Conservation (phyloP, 805 yeast genomes). For the Geotrichum ghanense region DNA sequence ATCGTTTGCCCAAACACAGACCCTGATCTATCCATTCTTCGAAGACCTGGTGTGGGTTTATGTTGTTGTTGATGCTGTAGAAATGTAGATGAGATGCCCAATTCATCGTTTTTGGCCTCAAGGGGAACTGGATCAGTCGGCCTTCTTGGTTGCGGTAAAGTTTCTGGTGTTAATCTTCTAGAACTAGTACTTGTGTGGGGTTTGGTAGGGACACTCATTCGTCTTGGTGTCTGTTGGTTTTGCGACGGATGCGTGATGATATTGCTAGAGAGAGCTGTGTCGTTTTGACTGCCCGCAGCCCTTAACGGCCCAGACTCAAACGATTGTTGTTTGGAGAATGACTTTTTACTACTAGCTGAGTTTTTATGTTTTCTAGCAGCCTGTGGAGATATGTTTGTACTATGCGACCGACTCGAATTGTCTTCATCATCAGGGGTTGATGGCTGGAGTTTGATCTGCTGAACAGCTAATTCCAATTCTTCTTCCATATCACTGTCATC, state of each 20-base stretch:
- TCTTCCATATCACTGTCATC: slow-evolving; percentile 32
- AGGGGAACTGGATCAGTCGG: not conserved
- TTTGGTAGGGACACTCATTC: slow-evolving; percentile 7
- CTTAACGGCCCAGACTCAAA: slow-evolving; percentile 7
- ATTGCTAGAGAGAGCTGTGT: too few species aligned
- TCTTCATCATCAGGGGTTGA: slow-evolving; percentile 4
- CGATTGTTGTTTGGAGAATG: slow-evolving; percentile 7
- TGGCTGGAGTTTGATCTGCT: slow-evolving; percentile 21
- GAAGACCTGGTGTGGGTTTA: not conserved
- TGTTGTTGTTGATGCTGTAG: not conserved
- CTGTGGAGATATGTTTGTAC: slow-evolving; percentile 10
- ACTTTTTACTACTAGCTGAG: slow-evolving; percentile 3
- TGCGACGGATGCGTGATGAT: too few species aligned
- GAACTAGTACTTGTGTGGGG: not conserved
- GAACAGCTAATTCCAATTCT: slow-evolving; percentile 27
- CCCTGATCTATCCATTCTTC: not conserved
- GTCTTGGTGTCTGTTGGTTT: not conserved
- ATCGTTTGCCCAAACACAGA: slow-evolving; percentile 1
- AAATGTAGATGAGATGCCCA: not conserved
- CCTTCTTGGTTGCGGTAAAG: not conserved
- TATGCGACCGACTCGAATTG: slow-evolving; percentile 7
- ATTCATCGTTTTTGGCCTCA: not conserved
- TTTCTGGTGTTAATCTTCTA: slow-evolving; percentile 1
- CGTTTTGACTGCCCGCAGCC: not conserved
- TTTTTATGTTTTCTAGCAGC: slow-evolving; percentile 3